A percentile compares a stretch with the other conserved stretches of the same genome.
These are phyloP conservation scores for Skeletonema tropicum DNA, from an alignment of 108 stramenopile species.

Conservation along the genomic window DNA sequence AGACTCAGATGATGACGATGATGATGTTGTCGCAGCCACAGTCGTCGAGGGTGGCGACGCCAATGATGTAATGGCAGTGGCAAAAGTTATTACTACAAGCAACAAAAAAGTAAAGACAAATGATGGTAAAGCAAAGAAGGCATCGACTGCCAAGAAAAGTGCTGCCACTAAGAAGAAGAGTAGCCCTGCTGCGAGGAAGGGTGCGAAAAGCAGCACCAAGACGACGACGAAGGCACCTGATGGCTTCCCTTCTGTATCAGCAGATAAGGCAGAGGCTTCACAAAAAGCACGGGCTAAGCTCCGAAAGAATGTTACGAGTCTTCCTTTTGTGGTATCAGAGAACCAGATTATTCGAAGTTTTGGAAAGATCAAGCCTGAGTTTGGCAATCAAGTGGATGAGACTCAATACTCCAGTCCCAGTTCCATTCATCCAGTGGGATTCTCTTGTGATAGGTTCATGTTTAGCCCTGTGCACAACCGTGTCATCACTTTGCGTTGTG, in stretches of 20 bases:
- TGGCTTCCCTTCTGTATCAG: slow-evolving; percentile 26
- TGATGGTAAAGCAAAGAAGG: slow-evolving; percentile 15
- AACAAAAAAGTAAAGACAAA: slow-evolving; percentile 43
- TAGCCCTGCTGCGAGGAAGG: slow-evolving; percentile 23
- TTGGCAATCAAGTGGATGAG: slow-evolving; percentile 15
- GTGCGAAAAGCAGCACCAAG: slow-evolving; percentile 13
- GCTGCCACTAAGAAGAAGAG: slow-evolving; percentile 30
- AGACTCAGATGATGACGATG: slow-evolving; percentile 32
- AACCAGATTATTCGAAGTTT: slow-evolving; percentile 65
- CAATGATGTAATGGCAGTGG: slow-evolving; percentile 30
- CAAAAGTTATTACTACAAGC: slow-evolving; percentile 24
- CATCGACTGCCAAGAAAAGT: not conserved
- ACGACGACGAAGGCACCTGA: slow-evolving; percentile 12
- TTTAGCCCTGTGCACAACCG: slow-evolving; percentile 83
- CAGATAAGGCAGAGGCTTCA: slow-evolving; percentile 63
- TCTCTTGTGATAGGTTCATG: slow-evolving; percentile 84
- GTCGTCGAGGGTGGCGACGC: slow-evolving; percentile 27
- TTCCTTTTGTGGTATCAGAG: slow-evolving; percentile 62
- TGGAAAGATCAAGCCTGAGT: slow-evolving; percentile 63
- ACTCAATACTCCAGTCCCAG: slow-evolving; percentile 56
- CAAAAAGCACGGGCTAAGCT: slow-evolving; percentile 57
- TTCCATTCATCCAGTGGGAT: slow-evolving; percentile 78
- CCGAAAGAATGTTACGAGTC: slow-evolving; percentile 49
- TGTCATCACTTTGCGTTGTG: slow-evolving; percentile 75
- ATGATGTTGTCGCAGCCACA: slow-evolving; percentile 16